These are phyloP conservation scores for Staphylotrichum longicolle DNA, from an alignment of 495 filamentous ascomycete species.

Conservation along the genomic window DNA sequence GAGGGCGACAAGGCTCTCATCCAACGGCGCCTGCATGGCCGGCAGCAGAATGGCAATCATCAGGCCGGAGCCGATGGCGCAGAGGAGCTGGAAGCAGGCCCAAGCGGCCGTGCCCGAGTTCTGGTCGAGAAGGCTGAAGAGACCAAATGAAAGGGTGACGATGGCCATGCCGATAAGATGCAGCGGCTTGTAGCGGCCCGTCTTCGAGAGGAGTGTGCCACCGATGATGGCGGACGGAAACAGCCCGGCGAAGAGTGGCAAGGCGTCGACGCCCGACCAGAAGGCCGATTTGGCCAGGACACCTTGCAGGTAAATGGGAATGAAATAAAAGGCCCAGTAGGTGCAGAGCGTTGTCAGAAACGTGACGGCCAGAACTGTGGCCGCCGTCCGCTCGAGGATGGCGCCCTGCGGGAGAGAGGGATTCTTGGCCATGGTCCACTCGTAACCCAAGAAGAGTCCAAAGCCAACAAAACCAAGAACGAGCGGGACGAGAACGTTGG, in stretches of 20 bases:
- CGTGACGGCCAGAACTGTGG: constrained; percentile 46
- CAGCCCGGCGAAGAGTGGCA: constrained; percentile 38
- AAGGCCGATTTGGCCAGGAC: constrained; percentile 27
- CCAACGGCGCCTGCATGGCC: constrained; percentile 39
- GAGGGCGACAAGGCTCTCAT: constrained; percentile 39
- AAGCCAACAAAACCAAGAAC: not conserved
- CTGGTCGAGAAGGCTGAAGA: constrained; percentile 39
- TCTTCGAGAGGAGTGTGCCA: constrained; percentile 38
- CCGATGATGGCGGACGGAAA: constrained; percentile 36
- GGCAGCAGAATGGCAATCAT: constrained; percentile 38
- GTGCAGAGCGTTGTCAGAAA: constrained; percentile 69
- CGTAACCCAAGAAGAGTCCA: not conserved
- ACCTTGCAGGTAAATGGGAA: constrained; percentile 51
- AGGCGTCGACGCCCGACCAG: constrained; percentile 40
- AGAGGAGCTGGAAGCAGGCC: constrained; percentile 5
- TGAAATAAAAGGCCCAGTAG: constrained; percentile 42
- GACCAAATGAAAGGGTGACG: constrained; percentile 42
- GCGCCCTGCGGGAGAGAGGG: too few relatives aligned
- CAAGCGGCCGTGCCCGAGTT: constrained; percentile 6
- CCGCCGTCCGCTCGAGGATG: not conserved
- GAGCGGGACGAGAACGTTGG: not conserved
- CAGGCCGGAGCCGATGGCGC: constrained; percentile 33
- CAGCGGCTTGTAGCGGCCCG: constrained; percentile 47
- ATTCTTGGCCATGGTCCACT: not conserved
- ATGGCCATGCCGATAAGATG: constrained; percentile 40